Base-by-base conservation (phyloP, 176 grass and related monocot species). In the Eleusine indica region DNA sequence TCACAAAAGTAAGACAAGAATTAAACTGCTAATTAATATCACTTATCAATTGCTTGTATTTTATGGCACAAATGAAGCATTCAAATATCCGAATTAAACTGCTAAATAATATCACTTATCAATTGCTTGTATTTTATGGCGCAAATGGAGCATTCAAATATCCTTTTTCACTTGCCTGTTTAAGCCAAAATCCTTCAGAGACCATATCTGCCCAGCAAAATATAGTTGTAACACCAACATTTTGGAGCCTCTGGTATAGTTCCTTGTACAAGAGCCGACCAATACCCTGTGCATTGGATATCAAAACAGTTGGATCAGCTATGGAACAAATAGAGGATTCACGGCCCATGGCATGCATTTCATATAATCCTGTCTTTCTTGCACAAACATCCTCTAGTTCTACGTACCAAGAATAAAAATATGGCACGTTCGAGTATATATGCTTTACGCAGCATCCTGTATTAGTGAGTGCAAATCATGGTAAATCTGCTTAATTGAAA, bases 111-210 rank as follows among this genome's bases (percentile, higher is more conserved):
- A 69, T 40, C 76, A 69, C 70, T 21, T 35, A 32, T 52, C 38
- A 18, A 22, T 40, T 73, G 22, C 3, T 35, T 8, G 7, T 64
- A 62, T 49, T 82, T 82, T 76, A 81, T 70, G 43, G 16, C 10
- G 22, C 47, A 41, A 54, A 80, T 68, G 42, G 2, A 17, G 11
- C 9, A 64, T 75, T 25, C 4, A 61, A 47, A 52, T 69, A 72
- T 71, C 5, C 51, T 75, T 65, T 35, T 78, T 74, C 10, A 83
- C 85, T 77, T 94, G 87, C 94, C 90, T 97, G 92, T 88, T 97
- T 97, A 82, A 92, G 77, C 94, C 94, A 97, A 94, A 97, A 97
- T 66, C 86, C 90, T 92, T 92, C 88, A 14, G 94, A 97, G 28
- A 85, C 81, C 52, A 87, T 82, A 83, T 97, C 94, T 85, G 90